phyloP scores from a whole-genome alignment of 2,329 filamentous ascomycete genomes.

The Incumbomyces delicatus region DNA sequence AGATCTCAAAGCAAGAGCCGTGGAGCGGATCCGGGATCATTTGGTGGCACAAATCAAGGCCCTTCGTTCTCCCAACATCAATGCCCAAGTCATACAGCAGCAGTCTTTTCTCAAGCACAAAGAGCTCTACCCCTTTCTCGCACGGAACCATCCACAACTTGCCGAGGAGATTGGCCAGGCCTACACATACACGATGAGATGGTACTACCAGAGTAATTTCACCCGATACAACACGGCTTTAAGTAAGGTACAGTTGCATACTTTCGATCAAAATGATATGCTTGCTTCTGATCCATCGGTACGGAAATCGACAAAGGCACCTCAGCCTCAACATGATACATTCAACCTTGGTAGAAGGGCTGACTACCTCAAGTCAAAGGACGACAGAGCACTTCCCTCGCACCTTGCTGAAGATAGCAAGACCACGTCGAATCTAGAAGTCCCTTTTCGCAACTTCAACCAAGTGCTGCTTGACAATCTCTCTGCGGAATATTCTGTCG shows the following conservation, averaged over 20 bases:
- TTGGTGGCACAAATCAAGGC: conserved; percentile 91
- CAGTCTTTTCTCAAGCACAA: conserved; percentile 82
- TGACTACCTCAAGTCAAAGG: conserved; percentile 66
- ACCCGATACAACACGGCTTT: conserved; percentile 75
- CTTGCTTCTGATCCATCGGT: conserved; percentile 67
- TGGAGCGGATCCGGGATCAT: conserved; percentile 89
- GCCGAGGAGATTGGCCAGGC: conserved; percentile 85
- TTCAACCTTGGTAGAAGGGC: conserved; percentile 81
- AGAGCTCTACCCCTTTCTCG: conserved; percentile 76
- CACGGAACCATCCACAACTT: conserved; percentile 69
- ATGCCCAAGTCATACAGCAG: conserved; percentile 93
- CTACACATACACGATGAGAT: conserved; percentile 97
- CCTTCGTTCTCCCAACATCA: conserved; percentile 86
- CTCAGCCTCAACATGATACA: conserved; percentile 56
- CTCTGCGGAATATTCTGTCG: conserved; percentile 87
- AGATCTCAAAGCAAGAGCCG: conserved; percentile 67
- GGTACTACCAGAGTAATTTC: conserved; percentile 94
- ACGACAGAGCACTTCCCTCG: conserved; percentile 68
- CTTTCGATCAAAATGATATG: conserved; percentile 71
- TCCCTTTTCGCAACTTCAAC: conserved; percentile 89
- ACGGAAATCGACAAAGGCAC: conserved; percentile 44
- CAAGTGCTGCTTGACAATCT: conserved; percentile 88
- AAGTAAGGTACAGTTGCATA: conserved; percentile 73
- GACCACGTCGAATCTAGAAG: conserved; percentile 74
- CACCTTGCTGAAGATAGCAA: conserved; percentile 89